Conservation (phyloP, 495 filamentous ascomycete genomes). For the Delitschia confertaspora region DNA sequence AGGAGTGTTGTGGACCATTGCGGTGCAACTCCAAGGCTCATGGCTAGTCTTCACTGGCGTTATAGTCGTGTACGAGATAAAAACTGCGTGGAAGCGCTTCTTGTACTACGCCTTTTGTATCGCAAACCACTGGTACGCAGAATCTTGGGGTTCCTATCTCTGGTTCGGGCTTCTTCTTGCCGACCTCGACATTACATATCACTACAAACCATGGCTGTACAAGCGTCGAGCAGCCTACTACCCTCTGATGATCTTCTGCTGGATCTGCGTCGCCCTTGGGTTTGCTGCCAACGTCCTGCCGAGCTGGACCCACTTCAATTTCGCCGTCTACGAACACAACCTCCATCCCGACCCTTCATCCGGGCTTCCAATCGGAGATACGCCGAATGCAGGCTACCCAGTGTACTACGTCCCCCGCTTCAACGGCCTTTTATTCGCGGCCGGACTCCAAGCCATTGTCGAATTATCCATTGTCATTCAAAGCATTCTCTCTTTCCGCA, state of each 20-base stretch:
- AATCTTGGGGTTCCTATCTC: conserved; percentile 37
- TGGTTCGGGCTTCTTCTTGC: conserved; percentile 36
- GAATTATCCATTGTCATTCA: conserved; percentile 34
- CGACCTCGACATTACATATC: conserved; percentile 38
- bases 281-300: conserved; percentile 31
- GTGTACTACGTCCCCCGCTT: conserved; percentile 37
- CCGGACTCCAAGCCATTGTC: conserved; percentile 34
- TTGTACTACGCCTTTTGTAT: conserved; percentile 36
- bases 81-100: conserved; percentile 40
- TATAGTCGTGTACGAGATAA: conserved; percentile 37
- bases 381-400: conserved; percentile 29
- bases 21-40: conserved; percentile 37
- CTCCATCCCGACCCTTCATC: conserved; percentile 35
- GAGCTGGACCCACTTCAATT: conserved; percentile 29
- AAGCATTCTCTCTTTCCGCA: conserved; percentile 28
- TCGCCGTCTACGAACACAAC: conserved; percentile 31
- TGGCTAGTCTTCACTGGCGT: conserved; percentile 35
- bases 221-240: conserved; percentile 28
- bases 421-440: conserved; percentile 35
- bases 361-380: conserved; percentile 29
- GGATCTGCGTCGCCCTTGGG: conserved; percentile 23
- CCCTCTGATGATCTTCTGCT: conserved; percentile 25
- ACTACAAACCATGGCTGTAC: conserved; percentile 33
- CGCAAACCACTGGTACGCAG: conserved; percentile 37
- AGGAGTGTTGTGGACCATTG: conserved; percentile 40